phyloP scores from a whole-genome alignment of 345 rosid species.

The Tarenaya hassleriana region DNA sequence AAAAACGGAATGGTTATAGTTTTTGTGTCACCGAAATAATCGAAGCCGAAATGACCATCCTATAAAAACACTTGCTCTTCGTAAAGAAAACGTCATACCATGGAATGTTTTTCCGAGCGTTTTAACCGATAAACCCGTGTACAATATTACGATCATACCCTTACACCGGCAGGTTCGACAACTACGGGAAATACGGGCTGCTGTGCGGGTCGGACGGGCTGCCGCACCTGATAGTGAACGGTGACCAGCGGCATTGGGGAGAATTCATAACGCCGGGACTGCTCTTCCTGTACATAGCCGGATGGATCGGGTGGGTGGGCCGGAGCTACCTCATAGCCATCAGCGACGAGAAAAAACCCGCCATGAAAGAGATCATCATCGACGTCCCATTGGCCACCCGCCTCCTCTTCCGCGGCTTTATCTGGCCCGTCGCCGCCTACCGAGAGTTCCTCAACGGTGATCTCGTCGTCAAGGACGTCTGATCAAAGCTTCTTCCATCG shows the following conservation, averaged over 20 bases:
- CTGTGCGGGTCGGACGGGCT: constrained; percentile 91
- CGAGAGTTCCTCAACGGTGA: constrained; percentile 81
- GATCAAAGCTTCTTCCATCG: no score
- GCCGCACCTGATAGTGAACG: constrained; percentile 91
- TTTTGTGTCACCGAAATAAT: no score
- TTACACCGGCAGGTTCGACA: constrained; percentile 57
- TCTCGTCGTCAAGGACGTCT: constrained; percentile 84
- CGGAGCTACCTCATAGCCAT: constrained; percentile 89
- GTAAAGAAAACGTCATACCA: no score
- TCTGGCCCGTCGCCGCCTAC: constrained; percentile 98
- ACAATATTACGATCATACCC: no score
- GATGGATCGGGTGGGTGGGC: constrained; percentile 99
- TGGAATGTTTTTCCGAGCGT: no score
- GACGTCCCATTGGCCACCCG: constrained; percentile 84
- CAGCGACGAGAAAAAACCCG: constrained; percentile 82
- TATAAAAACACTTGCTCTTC: no score
- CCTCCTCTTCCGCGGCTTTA: constrained; percentile 76
- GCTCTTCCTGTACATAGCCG: constrained; percentile 88
- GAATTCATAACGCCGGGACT: constrained; percentile 95
- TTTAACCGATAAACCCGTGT: no score
- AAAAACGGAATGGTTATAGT: no score
- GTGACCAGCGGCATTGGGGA: constrained; percentile 99
- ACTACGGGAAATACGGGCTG: constrained; percentile 81
- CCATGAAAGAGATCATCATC: constrained; percentile 95
- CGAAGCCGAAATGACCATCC: no score